Evolutionary conservation across 306 rosid genomes (phyloP).

Genomic region (Lathyrus tuberosus): DNA sequence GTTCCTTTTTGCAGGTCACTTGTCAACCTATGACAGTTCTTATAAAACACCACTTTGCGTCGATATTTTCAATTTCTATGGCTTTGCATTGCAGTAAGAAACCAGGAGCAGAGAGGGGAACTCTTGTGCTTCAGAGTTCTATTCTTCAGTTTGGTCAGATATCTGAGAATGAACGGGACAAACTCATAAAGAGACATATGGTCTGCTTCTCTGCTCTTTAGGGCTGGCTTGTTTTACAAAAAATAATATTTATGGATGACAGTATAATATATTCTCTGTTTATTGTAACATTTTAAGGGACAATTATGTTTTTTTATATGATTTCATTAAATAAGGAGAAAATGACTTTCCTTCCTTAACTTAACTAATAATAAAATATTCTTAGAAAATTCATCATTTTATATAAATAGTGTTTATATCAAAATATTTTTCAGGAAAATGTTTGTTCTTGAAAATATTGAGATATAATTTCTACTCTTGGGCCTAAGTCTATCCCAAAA

Average conservation of each 20-base stretch:
- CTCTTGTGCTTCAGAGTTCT: slow-evolving; percentile 72
- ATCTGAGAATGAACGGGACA: slow-evolving; percentile 79
- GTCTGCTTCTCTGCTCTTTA: slow-evolving; percentile 51
- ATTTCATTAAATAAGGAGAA: slow-evolving; percentile 16
- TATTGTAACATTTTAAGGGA: background rate
- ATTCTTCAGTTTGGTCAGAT: slow-evolving; percentile 71
- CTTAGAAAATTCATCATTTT: slow-evolving; percentile 10
- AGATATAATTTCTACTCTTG: background rate
- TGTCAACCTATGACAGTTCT: slow-evolving; percentile 67
- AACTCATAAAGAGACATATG: slow-evolving; percentile 84
- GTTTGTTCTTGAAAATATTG: background rate
- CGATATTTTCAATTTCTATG: slow-evolving; percentile 75
- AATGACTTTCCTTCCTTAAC: slow-evolving; percentile 12
- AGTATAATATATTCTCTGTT: slow-evolving; percentile 18
- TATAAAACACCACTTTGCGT: slow-evolving; percentile 69
- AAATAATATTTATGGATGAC: slow-evolving; percentile 11
- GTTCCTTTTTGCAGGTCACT: slow-evolving; percentile 63
- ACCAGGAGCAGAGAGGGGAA: slow-evolving; percentile 68
- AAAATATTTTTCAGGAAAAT: slow-evolving; percentile 19
- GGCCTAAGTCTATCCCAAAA: background rate
- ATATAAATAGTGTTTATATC: slow-evolving; percentile 12
- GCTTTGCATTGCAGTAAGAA: slow-evolving; percentile 77
- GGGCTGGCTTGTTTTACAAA: slow-evolving; percentile 4
- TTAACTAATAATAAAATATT: background rate
- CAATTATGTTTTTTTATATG: slow-evolving; percentile 19